phyloP scores from a whole-genome alignment of 2,329 filamentous ascomycete genomes.

The Exophiala oligosperma region DNA sequence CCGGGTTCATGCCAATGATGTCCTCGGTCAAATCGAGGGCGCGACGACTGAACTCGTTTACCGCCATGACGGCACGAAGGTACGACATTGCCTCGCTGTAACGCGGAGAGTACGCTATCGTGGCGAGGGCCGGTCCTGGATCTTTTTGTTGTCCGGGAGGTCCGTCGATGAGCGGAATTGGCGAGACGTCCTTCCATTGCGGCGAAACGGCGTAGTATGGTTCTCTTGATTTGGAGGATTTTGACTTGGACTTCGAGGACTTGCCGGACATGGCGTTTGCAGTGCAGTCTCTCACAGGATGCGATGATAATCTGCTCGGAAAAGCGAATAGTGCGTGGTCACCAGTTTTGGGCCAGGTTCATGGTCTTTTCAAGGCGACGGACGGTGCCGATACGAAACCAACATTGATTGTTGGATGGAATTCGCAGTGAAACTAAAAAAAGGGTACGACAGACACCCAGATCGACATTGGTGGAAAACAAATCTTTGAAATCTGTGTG shows the following conservation, averaged over 20 bases:
- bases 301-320: background rate
- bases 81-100: conserved; percentile 94
- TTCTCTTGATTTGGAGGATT: conserved; percentile 23
- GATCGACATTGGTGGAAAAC: too few relatives aligned
- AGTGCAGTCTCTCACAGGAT: background rate
- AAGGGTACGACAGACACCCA: background rate
- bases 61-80: conserved; percentile 88
- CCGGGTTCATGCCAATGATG: conserved; percentile 89
- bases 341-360: too few relatives aligned
- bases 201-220: conserved; percentile 63
- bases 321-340: too few relatives aligned
- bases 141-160: conserved; percentile 22
- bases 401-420: too few relatives aligned
- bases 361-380: too few relatives aligned
- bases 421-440: too few relatives aligned
- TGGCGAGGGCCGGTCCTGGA: conserved; percentile 69
- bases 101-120: conserved; percentile 85
- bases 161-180: conserved; percentile 81
- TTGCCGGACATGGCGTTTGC: background rate
- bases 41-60: conserved; percentile 77
- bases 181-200: conserved; percentile 79
- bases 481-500: background rate
- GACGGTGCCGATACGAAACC: too few relatives aligned
- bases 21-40: conserved; percentile 80
- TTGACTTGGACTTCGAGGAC: conserved; percentile 22